Conservation (phyloP, 2,329 filamentous ascomycete genomes). For the Exophiala sp. region DNA sequence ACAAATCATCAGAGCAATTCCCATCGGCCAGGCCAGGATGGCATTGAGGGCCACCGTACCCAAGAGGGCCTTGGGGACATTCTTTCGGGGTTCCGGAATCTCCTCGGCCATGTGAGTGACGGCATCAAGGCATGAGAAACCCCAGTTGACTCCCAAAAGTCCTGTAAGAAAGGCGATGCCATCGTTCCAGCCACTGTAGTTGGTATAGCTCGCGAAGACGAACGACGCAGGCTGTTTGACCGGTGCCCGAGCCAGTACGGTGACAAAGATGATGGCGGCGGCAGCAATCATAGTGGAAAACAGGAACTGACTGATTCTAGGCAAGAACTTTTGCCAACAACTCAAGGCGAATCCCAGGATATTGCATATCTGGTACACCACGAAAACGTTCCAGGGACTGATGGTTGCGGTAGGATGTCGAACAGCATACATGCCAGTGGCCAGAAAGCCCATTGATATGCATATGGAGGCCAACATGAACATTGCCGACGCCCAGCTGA, state of each 20-base stretch:
- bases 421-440: conserved; percentile 9
- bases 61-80: conserved; percentile 17
- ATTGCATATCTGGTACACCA: conserved; percentile 22
- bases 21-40: conserved; percentile 10
- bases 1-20: conserved; percentile 18
- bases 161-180: conserved; percentile 23
- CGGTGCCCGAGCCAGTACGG: conserved; percentile 26
- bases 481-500: conserved; percentile 53
- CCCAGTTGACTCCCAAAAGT: conserved; percentile 6
- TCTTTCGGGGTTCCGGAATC: conserved; percentile 13
- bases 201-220: conserved; percentile 22
- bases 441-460: conserved; percentile 12
- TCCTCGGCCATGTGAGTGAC: conserved; percentile 22
- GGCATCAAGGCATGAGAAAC: conserved; percentile 16
- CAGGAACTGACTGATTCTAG: conserved; percentile 15
- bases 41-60: conserved; percentile 3
- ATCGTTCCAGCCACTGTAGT: conserved; percentile 30
- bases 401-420: conserved; percentile 12
- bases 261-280: conserved; percentile 29
- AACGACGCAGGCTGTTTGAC: conserved; percentile 17
- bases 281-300: conserved; percentile 17
- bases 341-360: conserved; percentile 10
- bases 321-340: conserved; percentile 10
- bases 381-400: conserved; percentile 26
- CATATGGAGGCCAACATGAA: conserved; percentile 46